Base-by-base conservation (phyloP, 164 flowering plant genomes). In the Litsea cubeba region DNA sequence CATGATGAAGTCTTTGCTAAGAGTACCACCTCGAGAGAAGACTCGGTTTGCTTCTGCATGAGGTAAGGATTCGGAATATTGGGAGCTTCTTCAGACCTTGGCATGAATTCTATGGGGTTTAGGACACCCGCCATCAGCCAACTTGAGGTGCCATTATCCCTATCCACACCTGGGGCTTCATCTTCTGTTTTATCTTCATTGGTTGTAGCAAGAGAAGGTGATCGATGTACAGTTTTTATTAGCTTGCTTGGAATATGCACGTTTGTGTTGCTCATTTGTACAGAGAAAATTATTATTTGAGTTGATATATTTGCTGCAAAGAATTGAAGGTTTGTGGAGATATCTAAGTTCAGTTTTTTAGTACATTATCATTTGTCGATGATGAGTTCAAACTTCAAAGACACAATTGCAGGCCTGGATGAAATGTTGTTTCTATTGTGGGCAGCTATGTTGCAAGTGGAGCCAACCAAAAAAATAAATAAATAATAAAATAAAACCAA, bases 1-100 rank as follows among this genome's bases (percentile, higher is more conserved):
- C 81, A 72, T 72, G 76, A 95, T 95, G 97, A 95, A 95, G 84
- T 57, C 79, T 1, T 91, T 90, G 93, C 88, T 95, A 12, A 79
- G 83, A n/a, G 84, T 95, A 0, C 96, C 97, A 17, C 90, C 96
- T 2, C 84, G 94, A 5, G 90, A 87, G 78, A 92, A 81, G 67
- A 65, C 90, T 12, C 74, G 71, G 68, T 79, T 90, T 24, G 78
- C 69, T 5, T 84, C 95, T 22, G 69, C 63, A 68, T 80, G 79
- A 77, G 69, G 54, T 3, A 2, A 11, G n/a, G 63, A 70, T 70
- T 23, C 7, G 15, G 10, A 6, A 40, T 11, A 40, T 1, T 40
- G 11, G 11, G 46, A 40, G 11, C 46, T 40, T 40, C 46, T 40
- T 40, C 26, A 8, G 68, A 18, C 67, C 12, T 11, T 12, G 28